Conservation (phyloP, 345 rosid species). For the Populus davidiana region DNA sequence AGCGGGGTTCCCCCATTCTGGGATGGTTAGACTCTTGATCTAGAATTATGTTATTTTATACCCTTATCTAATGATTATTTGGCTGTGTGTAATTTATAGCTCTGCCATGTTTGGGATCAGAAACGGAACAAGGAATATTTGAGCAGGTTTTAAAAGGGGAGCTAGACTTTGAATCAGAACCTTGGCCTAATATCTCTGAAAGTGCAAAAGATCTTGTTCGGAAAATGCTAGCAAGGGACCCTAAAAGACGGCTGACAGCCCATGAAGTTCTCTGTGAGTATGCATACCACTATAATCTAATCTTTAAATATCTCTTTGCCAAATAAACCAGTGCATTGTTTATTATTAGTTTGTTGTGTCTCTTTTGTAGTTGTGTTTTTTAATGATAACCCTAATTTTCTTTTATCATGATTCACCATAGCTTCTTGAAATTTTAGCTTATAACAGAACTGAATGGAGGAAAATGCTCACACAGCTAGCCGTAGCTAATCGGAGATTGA, state of each 20-base stretch:
- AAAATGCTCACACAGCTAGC: background rate
- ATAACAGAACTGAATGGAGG: background rate
- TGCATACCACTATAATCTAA: constrained; percentile 3
- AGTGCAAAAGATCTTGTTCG: constrained; percentile 83
- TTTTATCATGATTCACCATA: background rate
- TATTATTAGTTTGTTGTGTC: background rate
- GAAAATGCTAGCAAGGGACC: constrained; percentile 80
- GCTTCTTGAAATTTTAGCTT: background rate
- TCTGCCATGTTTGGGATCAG: constrained; percentile 41
- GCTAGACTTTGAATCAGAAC: constrained; percentile 87
- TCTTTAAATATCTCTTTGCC: background rate
- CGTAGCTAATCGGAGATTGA: background rate
- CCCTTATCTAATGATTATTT: constrained; percentile 13
- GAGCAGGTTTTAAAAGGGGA: constrained; percentile 94
- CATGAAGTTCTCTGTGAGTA: constrained; percentile 88
- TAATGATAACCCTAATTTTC: background rate
- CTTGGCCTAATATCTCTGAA: constrained; percentile 91
- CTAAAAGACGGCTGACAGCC: constrained; percentile 74
- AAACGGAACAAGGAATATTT: constrained; percentile 94
- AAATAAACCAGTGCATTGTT: background rate
- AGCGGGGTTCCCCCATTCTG: constrained; percentile 98
- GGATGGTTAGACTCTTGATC: constrained; percentile 63
- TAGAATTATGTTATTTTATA: constrained; percentile 1
- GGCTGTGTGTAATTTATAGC: constrained; percentile 12
- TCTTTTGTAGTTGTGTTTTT: background rate